phyloP scores from a whole-genome alignment of 2,329 filamentous ascomycete species.

The Xylariaceae sp. region DNA sequence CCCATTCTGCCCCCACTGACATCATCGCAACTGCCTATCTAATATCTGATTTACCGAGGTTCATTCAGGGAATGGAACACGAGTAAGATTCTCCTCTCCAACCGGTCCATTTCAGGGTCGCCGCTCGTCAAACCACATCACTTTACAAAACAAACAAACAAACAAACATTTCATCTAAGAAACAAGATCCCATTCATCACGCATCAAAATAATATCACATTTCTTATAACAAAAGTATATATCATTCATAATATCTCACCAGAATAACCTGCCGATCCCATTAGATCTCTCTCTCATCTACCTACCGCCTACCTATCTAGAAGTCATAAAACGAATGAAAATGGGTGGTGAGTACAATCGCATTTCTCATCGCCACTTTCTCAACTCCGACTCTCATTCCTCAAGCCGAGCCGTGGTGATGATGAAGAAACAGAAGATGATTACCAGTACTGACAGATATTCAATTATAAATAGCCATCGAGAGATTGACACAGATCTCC shows the following conservation, averaged over 20 bases:
- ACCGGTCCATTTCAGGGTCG: too few relatives aligned
- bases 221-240: neutral
- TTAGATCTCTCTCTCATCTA: neutral
- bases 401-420: neutral
- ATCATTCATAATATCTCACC: neutral
- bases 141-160: too few relatives aligned
- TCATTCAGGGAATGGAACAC: neutral
- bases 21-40: slow-evolving; percentile 16
- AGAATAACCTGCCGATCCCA: neutral
- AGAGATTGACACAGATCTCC: slow-evolving; percentile 55
- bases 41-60: slow-evolving; percentile 20
- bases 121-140: too few relatives aligned
- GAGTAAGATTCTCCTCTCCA: too few relatives aligned
- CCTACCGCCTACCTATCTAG: neutral
- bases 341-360: slow-evolving; percentile 28
- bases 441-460: slow-evolving; percentile 7
- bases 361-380: slow-evolving; percentile 3
- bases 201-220: too few relatives aligned
- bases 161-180: too few relatives aligned
- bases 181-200: too few relatives aligned
- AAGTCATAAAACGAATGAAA: slow-evolving; percentile 15
- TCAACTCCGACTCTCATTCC: neutral
- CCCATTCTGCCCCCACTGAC: slow-evolving; percentile 10
- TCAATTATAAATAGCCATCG: slow-evolving; percentile 40
- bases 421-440: neutral